These are phyloP conservation scores for Phytophthora pseudosyringae DNA, from an alignment of 352 stramenopile species.

Conservation along the genomic window DNA sequence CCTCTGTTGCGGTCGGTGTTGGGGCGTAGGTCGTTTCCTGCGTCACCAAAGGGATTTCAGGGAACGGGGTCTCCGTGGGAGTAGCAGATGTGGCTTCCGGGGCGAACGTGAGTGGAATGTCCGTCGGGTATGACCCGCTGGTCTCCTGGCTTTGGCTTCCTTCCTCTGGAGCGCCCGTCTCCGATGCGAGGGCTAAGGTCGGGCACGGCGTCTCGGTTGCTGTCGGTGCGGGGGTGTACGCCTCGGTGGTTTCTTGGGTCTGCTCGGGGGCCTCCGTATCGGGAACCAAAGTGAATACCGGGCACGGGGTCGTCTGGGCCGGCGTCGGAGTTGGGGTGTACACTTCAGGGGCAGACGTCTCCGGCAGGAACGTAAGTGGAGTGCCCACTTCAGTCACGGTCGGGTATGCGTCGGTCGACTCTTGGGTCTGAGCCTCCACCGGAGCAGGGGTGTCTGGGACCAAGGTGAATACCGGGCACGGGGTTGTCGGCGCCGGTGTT, in stretches of 20 bases:
- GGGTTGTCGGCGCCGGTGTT: slow-evolving; percentile 10
- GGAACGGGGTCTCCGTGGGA: slow-evolving; percentile 13
- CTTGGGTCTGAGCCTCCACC: neutral
- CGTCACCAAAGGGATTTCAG: slow-evolving; percentile 7
- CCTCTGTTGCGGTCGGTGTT: neutral
- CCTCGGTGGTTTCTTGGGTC: neutral
- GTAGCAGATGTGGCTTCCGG: neutral
- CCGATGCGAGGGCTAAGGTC: no score
- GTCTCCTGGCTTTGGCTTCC: no score
- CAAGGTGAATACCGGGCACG: slow-evolving; percentile 23
- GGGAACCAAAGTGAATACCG: slow-evolving; percentile 1
- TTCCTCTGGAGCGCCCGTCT: no score
- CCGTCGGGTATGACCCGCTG: no score
- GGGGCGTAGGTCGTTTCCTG: no score
- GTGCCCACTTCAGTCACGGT: neutral
- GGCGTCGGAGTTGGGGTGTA: neutral
- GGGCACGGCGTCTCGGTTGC: slow-evolving; percentile 5
- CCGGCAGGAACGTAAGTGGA: no score
- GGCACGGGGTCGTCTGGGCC: slow-evolving; percentile 5
- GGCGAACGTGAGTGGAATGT: no score
- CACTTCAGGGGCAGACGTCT: neutral
- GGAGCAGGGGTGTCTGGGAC: slow-evolving; percentile 3
- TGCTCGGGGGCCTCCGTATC: slow-evolving; percentile 16
- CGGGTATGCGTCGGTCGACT: slow-evolving; percentile 1
- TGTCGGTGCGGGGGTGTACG: slow-evolving; percentile 8